A percentile compares a stretch with the other conserved stretches of the same genome.
These are phyloP conservation scores for Hygrophila difformis DNA, from an alignment of 257 asterid species.

Conservation along the genomic window DNA sequence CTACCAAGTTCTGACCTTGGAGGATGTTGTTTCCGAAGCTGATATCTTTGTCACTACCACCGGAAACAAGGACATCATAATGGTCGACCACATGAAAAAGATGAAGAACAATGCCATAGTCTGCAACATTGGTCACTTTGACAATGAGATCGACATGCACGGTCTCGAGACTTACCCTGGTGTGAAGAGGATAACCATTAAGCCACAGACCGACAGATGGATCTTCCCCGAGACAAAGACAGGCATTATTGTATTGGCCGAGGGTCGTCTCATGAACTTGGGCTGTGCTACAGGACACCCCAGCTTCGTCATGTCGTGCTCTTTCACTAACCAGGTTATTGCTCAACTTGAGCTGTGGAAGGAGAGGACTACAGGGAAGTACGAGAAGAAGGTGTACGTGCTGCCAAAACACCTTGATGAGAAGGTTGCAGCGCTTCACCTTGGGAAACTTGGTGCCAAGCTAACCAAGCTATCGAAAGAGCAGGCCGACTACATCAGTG, in stretches of 20 bases:
- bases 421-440: constrained; percentile 63
- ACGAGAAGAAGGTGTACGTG: constrained; percentile 51
- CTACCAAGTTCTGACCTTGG: constrained; percentile 45
- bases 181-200: constrained; percentile 42
- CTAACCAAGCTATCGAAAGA: constrained; percentile 44
- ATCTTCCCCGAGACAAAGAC: constrained; percentile 38
- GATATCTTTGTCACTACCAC: constrained; percentile 68
- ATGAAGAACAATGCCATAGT: constrained; percentile 62
- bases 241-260: constrained; percentile 44
- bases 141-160: constrained; percentile 50
- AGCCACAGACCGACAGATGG: constrained; percentile 57
- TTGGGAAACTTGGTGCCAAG: constrained; percentile 51
- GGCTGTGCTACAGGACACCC: constrained; percentile 66
- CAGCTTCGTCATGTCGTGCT: constrained; percentile 62
- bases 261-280: constrained; percentile 64
- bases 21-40: constrained; percentile 39
- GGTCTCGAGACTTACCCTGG: constrained; percentile 56
- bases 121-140: constrained; percentile 69
- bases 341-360: constrained; percentile 66
- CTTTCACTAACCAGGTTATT: constrained; percentile 56
- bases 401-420: constrained; percentile 54
- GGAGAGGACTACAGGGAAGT: constrained; percentile 36
- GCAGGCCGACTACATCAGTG: constrained; percentile 43
- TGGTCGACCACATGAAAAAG: constrained; percentile 52
- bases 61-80: constrained; percentile 56